Base-by-base conservation (phyloP, 306 rosid genomes). In the Fragaria vesca region DNA sequence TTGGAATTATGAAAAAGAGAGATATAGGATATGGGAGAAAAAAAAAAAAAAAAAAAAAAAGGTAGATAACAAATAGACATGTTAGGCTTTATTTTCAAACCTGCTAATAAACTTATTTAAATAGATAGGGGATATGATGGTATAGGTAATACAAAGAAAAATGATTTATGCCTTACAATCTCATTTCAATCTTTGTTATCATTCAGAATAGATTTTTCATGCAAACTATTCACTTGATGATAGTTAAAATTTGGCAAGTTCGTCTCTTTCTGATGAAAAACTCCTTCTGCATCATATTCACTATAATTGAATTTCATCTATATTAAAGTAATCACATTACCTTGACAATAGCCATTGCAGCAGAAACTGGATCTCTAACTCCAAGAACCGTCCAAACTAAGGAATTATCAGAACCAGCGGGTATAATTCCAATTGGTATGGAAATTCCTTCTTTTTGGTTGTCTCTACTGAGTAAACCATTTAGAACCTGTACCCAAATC, bases 341-440 rank as follows among this genome's bases (percentile, higher is more conserved):
- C 99, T 95, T 95, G 20, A 95, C 96, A 82, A 95, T 95, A 71
- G 99, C 92, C 89, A 95, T 93, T 78, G 99, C 99, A 40, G 99
- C 99, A 83, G 99, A 91, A 80, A 93, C 80, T 13, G 97, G 97
- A 86, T 95, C 99, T 84, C 96, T 83, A 74, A 95, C 99, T 51
- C 99, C 99, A 86, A 95, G 99, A 84, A 95, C 99, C 81, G 99
- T 95, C 97, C 99, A 93, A 84, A 93, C 96, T 78, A 95, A 76
- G 50, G 99, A 95, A 83, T 95, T 95, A 86, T 95, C 99, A 69
- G 99, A 95, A 75, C 99, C 99, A 76, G 99, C 99, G 2, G 99
- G 99, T 45, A 95, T 89, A 84, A 95, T 95, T 83, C 99, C 99
- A 86, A 95, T 95, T 38, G 99, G 97, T 78, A 95, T 91, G 62